Evolutionary conservation across 2,329 filamentous ascomycete species (phyloP).

Genomic region (Lachnellula subtilissima): DNA sequence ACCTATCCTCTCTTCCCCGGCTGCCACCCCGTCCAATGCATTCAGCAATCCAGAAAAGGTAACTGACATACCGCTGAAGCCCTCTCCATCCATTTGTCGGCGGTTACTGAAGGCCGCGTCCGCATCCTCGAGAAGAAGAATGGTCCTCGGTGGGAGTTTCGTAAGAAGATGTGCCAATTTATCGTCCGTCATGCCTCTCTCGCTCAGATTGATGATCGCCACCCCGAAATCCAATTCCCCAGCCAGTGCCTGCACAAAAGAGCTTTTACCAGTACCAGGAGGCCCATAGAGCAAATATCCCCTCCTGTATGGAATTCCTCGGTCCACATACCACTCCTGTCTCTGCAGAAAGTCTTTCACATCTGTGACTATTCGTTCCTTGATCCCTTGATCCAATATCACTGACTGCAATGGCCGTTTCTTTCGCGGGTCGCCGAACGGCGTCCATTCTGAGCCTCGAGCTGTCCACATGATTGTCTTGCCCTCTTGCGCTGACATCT

Average conservation of each 20-base stretch:
- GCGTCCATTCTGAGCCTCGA: slow-evolving; percentile 77
- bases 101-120: slow-evolving; percentile 44
- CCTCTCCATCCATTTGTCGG: slow-evolving; percentile 53
- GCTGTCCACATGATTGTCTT: slow-evolving; percentile 91
- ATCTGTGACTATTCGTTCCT: slow-evolving; percentile 44
- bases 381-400: slow-evolving; percentile 74
- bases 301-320: slow-evolving; percentile 70
- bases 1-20: slow-evolving; percentile 87
- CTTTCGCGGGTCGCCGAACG: slow-evolving; percentile 75
- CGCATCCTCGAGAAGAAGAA: slow-evolving; percentile 53
- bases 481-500: slow-evolving; percentile 75
- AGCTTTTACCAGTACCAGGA: slow-evolving; percentile 76
- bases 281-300: slow-evolving; percentile 77
- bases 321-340: slow-evolving; percentile 82
- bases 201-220: slow-evolving; percentile 49
- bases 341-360: slow-evolving; percentile 50
- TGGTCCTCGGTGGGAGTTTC: slow-evolving; percentile 47
- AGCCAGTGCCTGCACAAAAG: slow-evolving; percentile 95
- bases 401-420: slow-evolving; percentile 88
- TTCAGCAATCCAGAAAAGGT: slow-evolving; percentile 91
- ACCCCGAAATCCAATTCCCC: slow-evolving; percentile 49
- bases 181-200: slow-evolving; percentile 52
- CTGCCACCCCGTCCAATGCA: slow-evolving; percentile 85
- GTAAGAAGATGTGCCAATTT: slow-evolving; percentile 46
- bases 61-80: slow-evolving; percentile 26